These are phyloP conservation scores for Fagopyrum esculentum DNA, from an alignment of 148 eudicot species.

Conservation along the genomic window DNA sequence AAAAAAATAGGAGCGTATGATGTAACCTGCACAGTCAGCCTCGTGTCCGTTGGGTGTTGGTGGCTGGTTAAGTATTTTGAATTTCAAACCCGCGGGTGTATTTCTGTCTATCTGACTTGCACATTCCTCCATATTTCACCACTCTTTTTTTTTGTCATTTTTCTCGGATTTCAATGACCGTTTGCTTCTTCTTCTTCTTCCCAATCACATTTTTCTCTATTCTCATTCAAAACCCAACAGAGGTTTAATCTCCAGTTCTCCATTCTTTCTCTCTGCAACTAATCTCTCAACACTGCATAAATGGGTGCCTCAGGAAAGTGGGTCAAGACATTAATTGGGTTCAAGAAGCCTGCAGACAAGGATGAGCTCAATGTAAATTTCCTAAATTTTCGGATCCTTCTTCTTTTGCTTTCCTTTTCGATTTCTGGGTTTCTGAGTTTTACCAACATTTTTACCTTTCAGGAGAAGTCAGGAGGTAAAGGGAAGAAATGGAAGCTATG, in stretches of 20 bases:
- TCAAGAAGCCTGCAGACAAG: conserved; percentile 35
- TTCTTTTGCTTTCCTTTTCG: background rate
- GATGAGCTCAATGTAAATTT: conserved; percentile 27
- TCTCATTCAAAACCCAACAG: background rate
- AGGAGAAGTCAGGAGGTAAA: conserved; percentile 59
- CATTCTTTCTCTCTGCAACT: background rate
- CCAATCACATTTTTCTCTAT: background rate
- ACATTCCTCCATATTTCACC: conserved; percentile 14
- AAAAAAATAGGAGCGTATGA: background rate
- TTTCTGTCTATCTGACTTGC: conserved; percentile 6
- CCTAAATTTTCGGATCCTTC: background rate
- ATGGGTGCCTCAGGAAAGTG: conserved; percentile 76
- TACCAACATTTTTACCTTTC: background rate
- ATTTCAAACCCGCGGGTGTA: conserved; percentile 22
- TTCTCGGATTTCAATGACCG: conserved; percentile 6
- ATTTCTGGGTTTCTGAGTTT: background rate
- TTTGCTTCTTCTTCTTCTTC: conserved; percentile 1
- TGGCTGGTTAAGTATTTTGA: conserved; percentile 5
- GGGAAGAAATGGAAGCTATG: conserved; percentile 88
- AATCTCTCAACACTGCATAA: background rate
- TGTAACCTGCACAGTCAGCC: background rate
- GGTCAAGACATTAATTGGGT: conserved; percentile 50
- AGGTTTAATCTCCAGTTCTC: background rate
- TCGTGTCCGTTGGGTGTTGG: background rate
- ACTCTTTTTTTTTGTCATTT: conserved; percentile 1